Evolutionary conservation across 257 asterid species (phyloP).

Genomic region (Buddleja alternifolia): DNA sequence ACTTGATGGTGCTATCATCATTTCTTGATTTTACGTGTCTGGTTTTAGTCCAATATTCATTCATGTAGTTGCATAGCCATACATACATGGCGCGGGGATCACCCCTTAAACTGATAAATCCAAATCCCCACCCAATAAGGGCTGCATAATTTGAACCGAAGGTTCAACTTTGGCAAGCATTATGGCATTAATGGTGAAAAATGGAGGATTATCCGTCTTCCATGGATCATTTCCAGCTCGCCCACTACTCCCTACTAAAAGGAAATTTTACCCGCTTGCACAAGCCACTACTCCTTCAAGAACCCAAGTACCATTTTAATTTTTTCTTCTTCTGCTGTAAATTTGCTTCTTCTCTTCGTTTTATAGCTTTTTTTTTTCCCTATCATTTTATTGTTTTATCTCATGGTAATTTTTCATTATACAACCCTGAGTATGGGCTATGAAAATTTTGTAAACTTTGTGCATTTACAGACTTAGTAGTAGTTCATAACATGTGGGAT

Average conservation of each 20-base stretch:
- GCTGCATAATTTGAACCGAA: too few species aligned
- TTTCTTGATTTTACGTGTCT: slow-evolving; percentile 32
- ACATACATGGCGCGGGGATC: neutral
- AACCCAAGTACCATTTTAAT: slow-evolving; percentile 65
- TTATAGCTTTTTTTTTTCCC: neutral
- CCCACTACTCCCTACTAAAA: slow-evolving; percentile 32
- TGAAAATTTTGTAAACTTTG: slow-evolving; percentile 1
- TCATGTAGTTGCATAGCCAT: slow-evolving; percentile 1
- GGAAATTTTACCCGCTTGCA: slow-evolving; percentile 39
- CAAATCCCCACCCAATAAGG: neutral
- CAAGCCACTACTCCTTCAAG: slow-evolving; percentile 71
- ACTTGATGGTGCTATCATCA: neutral
- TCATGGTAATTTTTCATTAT: neutral
- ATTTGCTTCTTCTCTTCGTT: neutral
- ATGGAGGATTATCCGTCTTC: slow-evolving; percentile 44
- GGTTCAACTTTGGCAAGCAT: neutral
- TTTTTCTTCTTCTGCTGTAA: neutral
- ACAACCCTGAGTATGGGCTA: neutral
- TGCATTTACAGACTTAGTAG: neutral
- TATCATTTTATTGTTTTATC: neutral
- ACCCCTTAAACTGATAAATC: slow-evolving; percentile 12
- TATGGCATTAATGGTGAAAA: slow-evolving; percentile 34
- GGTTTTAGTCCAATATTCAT: slow-evolving; percentile 8
- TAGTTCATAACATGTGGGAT: slow-evolving; percentile 2
- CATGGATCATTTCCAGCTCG: slow-evolving; percentile 44